phyloP scores from a whole-genome alignment of 805 yeast genomes.

The Monosporozyma siamensis region DNA sequence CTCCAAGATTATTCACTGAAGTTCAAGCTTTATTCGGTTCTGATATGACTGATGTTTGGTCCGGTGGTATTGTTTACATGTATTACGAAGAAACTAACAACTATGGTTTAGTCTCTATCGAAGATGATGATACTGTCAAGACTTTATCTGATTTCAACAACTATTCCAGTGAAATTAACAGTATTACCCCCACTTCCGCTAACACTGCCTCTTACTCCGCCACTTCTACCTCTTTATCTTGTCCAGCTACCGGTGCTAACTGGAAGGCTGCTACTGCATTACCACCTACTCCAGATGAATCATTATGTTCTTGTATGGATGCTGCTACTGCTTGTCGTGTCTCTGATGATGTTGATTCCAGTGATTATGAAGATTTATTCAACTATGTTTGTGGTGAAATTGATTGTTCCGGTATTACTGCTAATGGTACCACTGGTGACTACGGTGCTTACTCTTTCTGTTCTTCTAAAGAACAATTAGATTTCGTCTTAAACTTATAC shows the following conservation, averaged over 20 bases:
- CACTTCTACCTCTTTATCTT: slow-evolving; percentile 39
- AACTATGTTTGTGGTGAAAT: slow-evolving; percentile 46
- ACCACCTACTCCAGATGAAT: slow-evolving; percentile 72
- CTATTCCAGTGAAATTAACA: slow-evolving; percentile 50
- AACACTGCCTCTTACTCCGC: slow-evolving; percentile 33
- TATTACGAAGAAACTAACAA: slow-evolving; percentile 68
- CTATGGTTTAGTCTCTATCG: slow-evolving; percentile 61
- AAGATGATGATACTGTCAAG: slow-evolving; percentile 35
- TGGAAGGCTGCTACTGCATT: slow-evolving; percentile 62
- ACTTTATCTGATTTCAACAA: slow-evolving; percentile 57
- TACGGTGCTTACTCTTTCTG: slow-evolving; percentile 75
- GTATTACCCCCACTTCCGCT: slow-evolving; percentile 45
- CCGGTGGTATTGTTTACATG: slow-evolving; percentile 86
- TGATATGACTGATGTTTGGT: slow-evolving; percentile 77
- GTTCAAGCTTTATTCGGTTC: slow-evolving; percentile 53
- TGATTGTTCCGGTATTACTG: slow-evolving; percentile 51
- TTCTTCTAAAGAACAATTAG: slow-evolving; percentile 51
- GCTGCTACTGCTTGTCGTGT: slow-evolving; percentile 53
- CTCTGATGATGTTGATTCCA: slow-evolving; percentile 39
- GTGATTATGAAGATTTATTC: slow-evolving; percentile 54
- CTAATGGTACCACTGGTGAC: slow-evolving; percentile 53
- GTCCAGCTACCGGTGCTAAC: slow-evolving; percentile 47
- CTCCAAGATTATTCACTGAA: slow-evolving; percentile 67
- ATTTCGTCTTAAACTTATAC: slow-evolving; percentile 57
- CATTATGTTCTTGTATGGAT: slow-evolving; percentile 55